These are phyloP conservation scores for Magnusiomyces tetraspermus DNA, from an alignment of 1,139 yeast genomes.

Conservation along the genomic window DNA sequence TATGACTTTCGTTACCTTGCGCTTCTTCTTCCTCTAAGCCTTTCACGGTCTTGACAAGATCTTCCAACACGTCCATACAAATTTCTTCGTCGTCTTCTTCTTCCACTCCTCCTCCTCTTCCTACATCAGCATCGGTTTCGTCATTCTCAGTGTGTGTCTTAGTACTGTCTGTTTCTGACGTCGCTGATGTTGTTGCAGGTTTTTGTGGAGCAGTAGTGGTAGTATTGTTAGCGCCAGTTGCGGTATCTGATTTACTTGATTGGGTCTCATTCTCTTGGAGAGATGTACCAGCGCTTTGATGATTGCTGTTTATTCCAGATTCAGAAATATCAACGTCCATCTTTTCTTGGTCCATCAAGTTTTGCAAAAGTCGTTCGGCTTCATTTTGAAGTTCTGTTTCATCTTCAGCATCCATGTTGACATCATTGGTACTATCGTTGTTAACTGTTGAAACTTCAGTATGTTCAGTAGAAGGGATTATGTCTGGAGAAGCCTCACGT, in stretches of 20 bases:
- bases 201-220: no score
- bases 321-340: neutral
- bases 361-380: neutral
- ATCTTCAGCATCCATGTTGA: neutral
- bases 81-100: neutral
- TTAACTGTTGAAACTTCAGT: no score
- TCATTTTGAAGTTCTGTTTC: neutral
- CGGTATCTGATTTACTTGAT: no score
- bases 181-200: no score
- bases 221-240: no score
- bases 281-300: neutral
- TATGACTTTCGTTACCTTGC: neutral
- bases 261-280: neutral
- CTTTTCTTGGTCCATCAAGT: constrained; percentile 1
- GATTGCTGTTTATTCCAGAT: neutral
- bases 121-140: no score
- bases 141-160: no score
- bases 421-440: neutral
- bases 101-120: no score
- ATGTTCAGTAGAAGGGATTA: no score
- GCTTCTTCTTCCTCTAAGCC: neutral
- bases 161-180: no score
- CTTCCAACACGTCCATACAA: neutral
- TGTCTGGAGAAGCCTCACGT: no score
- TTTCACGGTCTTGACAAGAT: neutral